phyloP scores from a whole-genome alignment of 306 rosid species.

The Prosopis cineraria region DNA sequence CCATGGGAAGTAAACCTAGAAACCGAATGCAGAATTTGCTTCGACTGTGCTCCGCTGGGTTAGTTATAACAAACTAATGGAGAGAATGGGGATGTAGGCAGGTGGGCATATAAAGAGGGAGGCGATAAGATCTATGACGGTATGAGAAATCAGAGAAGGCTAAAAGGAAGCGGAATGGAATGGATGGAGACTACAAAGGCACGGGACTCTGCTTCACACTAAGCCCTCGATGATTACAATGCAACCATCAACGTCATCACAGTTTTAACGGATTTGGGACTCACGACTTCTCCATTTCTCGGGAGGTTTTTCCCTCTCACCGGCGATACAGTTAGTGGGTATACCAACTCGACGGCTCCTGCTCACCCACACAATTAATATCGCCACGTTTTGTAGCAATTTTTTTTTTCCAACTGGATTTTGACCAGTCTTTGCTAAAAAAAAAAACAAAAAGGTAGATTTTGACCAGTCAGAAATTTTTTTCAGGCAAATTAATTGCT shows the following conservation, averaged over 20 bases:
- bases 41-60: constrained; percentile 9
- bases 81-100: constrained; percentile 33
- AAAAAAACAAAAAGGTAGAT: too few relatives aligned
- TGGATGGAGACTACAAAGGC: constrained; percentile 42
- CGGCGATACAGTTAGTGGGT: not conserved
- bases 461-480: too few relatives aligned
- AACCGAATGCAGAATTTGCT: constrained; percentile 23
- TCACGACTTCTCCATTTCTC: constrained; percentile 19
- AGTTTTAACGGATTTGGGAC: constrained; percentile 27
- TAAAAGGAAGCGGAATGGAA: not conserved
- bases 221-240: constrained; percentile 48
- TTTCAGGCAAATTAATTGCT: too few relatives aligned
- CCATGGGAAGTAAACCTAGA: constrained; percentile 52
- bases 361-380: not conserved
- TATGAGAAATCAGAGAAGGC: constrained; percentile 25
- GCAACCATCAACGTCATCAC: constrained; percentile 35
- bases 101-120: constrained; percentile 24
- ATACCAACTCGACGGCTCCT: not conserved
- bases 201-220: not conserved
- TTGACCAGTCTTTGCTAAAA: too few relatives aligned
- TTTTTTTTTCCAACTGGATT: too few relatives aligned
- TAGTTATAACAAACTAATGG: constrained; percentile 17
- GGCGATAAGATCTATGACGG: constrained; percentile 44
- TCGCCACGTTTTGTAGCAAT: constrained; percentile 29
- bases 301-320: constrained; percentile 21